Base-by-base conservation (phyloP, 2,329 filamentous ascomycete genomes). In the Curvularia verruculosa region DNA sequence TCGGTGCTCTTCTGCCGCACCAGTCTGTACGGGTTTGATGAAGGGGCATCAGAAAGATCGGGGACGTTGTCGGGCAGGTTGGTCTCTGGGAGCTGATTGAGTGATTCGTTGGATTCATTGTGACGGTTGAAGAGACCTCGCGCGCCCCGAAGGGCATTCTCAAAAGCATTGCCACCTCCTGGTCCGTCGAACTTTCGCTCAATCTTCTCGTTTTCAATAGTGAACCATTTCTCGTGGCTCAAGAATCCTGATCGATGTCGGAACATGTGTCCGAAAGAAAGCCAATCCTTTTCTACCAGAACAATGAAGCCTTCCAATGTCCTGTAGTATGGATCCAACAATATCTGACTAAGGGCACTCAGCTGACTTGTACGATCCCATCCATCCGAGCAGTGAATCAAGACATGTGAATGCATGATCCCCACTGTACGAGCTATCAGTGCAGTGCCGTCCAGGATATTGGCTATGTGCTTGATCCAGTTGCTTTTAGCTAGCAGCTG, bases 231-330 rank as follows among this genome's bases (percentile, higher is more conserved):
- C 64, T 98, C 94, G 63, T 91, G 91, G 70, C 88, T 92, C 53
- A 98, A 79, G 66, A 90, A 90, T 3, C 95, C 95, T 13, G 91
- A 91, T n/a, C 95, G 88, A 68, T 96, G 87, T 52, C 92, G 87
- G 78, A 99, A 99, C 89, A 96, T 97, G 77, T 99, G 94, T 1
- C 95, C 95, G 78, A 97, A 99, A 0, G 94, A 95, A 12, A 99
- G 79, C 91, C 95, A 99, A 72, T 99, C 95, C 75, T 99, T 99
- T 77, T 99, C 95, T 2, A 99, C 85, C 6, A 99, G 81, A 2
- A 96, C 88, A 66, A 98, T 93, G 75, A 98, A 99, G 0, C 95
- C 95, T 66, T 97, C 90, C 48, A 99, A 81, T 0, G 95, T 98
- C 49, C 95, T 87, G 75, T 92, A 99, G 76, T 96, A 97, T 0